Conservation (phyloP, 257 asterid species). For the Oldenlandia corymbosa region DNA sequence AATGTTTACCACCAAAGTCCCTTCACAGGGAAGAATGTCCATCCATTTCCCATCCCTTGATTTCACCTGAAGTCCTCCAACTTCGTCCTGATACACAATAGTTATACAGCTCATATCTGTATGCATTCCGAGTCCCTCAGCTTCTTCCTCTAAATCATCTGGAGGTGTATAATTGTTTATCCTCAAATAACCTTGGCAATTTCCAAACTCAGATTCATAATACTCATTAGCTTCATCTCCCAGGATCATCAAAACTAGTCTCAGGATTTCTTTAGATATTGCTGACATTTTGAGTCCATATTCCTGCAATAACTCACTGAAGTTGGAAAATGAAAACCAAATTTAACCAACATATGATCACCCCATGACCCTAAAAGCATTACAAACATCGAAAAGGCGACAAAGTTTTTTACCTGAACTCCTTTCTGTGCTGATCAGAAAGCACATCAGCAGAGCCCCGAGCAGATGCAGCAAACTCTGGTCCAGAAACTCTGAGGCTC, state of each 20-base stretch:
- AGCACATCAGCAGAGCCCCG: constrained; percentile 35
- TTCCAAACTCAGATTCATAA: constrained; percentile 40
- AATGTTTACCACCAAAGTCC: constrained; percentile 54
- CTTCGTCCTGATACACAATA: constrained; percentile 54
- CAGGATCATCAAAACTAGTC: constrained; percentile 32
- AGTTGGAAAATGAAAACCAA: constrained; percentile 4
- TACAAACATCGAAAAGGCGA: not conserved
- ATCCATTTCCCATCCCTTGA: constrained; percentile 56
- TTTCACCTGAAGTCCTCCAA: constrained; percentile 66
- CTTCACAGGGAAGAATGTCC: constrained; percentile 51
- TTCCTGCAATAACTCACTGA: constrained; percentile 45
- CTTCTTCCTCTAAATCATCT: constrained; percentile 25
- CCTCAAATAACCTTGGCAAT: constrained; percentile 65
- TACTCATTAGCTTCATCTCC: constrained; percentile 38
- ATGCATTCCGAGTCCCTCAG: constrained; percentile 73
- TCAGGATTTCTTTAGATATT: constrained; percentile 35
- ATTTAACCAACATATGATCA: not conserved
- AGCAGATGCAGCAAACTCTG: constrained; percentile 47
- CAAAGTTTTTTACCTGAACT: constrained; percentile 54
- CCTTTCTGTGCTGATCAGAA: constrained; percentile 19
- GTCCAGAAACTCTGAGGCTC: constrained; percentile 60
- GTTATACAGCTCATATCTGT: constrained; percentile 79
- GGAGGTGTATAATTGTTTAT: constrained; percentile 59
- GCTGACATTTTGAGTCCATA: constrained; percentile 54
- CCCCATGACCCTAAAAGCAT: not conserved